Conservation (phyloP, 495 filamentous ascomycete species). For the Talaromyces wortmannii region DNA sequence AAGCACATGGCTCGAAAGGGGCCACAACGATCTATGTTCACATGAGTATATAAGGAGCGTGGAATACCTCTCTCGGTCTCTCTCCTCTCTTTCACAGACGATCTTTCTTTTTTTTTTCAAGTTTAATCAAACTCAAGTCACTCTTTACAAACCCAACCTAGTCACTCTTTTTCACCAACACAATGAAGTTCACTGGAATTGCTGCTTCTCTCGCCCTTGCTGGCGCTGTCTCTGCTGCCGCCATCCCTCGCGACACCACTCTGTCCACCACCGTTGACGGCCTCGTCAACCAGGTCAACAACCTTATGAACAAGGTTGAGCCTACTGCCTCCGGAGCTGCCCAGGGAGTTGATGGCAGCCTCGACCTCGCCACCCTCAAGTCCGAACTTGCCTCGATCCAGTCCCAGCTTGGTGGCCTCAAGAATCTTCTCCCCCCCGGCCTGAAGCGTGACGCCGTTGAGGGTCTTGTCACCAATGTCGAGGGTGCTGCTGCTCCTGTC, state of each 20-base stretch:
- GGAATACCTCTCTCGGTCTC: background rate
- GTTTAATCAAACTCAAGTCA: constrained; percentile 8
- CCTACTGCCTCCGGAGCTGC: background rate
- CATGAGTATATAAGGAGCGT: too few relatives aligned
- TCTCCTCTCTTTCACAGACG: background rate
- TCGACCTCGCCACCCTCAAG: background rate
- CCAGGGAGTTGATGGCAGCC: background rate
- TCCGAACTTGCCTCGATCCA: background rate
- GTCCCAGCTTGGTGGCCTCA: background rate
- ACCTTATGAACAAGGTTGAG: background rate
- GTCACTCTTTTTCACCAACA: constrained; percentile 7
- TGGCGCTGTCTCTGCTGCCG: constrained; percentile 16
- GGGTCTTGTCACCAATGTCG: background rate
- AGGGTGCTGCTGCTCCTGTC: constrained; percentile 5
- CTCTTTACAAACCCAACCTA: constrained; percentile 12
- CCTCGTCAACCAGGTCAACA: background rate
- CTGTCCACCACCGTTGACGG: constrained; percentile 3
- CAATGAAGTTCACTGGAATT: constrained; percentile 36
- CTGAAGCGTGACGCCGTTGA: constrained; percentile 7
- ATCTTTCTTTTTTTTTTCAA: background rate
- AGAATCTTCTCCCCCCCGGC: background rate
- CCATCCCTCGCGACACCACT: constrained; percentile 9
- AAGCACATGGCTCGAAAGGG: too few relatives aligned
- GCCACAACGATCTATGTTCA: too few relatives aligned
- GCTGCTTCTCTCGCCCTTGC: constrained; percentile 16